Evolutionary conservation across 768 basidiomycete species (phyloP).

Genomic region (Asterophora parasitica): DNA sequence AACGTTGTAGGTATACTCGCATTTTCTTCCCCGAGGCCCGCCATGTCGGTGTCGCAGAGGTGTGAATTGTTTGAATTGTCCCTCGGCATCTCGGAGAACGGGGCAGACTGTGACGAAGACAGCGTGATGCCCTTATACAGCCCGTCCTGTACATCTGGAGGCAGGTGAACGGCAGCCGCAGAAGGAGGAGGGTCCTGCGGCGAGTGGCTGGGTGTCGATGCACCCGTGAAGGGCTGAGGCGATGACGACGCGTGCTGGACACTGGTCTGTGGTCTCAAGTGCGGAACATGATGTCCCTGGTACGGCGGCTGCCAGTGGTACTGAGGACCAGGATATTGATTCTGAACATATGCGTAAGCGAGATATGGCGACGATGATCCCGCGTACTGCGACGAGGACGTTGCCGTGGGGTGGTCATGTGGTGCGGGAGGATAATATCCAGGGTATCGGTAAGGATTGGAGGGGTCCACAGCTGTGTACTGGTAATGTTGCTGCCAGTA

Average conservation of each 20-base stretch:
- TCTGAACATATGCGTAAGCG: slow-evolving; percentile 21
- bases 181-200: background rate
- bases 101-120: slow-evolving; percentile 30
- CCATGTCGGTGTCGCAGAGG: slow-evolving; percentile 31
- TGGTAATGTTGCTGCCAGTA: slow-evolving; percentile 30
- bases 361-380: too few species aligned
- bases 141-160: slow-evolving; percentile 9
- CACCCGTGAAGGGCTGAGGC: background rate
- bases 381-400: background rate
- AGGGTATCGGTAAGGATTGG: slow-evolving; percentile 24
- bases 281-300: slow-evolving; percentile 19
- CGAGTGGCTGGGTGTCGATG: background rate
- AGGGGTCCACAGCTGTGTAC: slow-evolving; percentile 16
- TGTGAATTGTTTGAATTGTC: slow-evolving; percentile 37
- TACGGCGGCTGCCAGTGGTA: slow-evolving; percentile 32
- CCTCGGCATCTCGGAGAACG: slow-evolving; percentile 33
- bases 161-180: background rate
- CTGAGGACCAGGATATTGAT: slow-evolving; percentile 20
- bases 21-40: slow-evolving; percentile 26
- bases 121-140: slow-evolving; percentile 24
- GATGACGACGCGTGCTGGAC: background rate
- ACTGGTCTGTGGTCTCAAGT: background rate
- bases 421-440: slow-evolving; percentile 23
- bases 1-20: background rate
- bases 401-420: slow-evolving; percentile 20